Evolutionary conservation across 805 yeast genomes (phyloP).

Genomic region (Yueomyces sinensis): DNA sequence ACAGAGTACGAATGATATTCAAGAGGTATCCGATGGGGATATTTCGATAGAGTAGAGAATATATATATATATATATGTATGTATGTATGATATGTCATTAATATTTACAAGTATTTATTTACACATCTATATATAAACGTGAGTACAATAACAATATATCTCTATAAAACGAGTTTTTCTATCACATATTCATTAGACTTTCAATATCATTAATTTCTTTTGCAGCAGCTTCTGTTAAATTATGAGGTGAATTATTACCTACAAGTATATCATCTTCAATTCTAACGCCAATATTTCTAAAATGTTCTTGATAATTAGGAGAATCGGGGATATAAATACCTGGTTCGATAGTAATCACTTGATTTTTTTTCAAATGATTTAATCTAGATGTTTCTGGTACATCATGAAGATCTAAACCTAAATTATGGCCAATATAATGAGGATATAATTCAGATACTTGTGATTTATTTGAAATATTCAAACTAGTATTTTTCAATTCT

Average conservation of each 20-base stretch:
- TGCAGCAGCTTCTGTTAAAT: slow-evolving; percentile 68
- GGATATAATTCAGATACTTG: slow-evolving; percentile 60
- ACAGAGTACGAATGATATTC: too few species aligned
- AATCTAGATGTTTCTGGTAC: slow-evolving; percentile 50
- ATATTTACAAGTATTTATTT: too few species aligned
- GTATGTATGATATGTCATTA: too few species aligned
- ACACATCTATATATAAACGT: too few species aligned
- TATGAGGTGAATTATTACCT: slow-evolving; percentile 43
- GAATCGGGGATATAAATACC: slow-evolving; percentile 82
- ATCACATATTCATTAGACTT: slow-evolving; percentile 45
- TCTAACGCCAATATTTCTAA: slow-evolving; percentile 82
- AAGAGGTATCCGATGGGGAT: too few species aligned
- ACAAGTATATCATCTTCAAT: slow-evolving; percentile 89
- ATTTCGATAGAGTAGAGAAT: too few species aligned
- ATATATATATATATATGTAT: too few species aligned
- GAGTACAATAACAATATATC: too few species aligned
- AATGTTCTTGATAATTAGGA: slow-evolving; percentile 57
- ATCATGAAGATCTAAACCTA: slow-evolving; percentile 88
- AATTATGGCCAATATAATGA: slow-evolving; percentile 89
- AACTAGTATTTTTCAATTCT: slow-evolving; percentile 66
- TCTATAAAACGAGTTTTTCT: too few species aligned
- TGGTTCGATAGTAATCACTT: slow-evolving; percentile 90
- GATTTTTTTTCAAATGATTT: slow-evolving; percentile 44
- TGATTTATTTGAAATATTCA: slow-evolving; percentile 35
- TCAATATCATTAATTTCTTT: slow-evolving; percentile 82